These are phyloP conservation scores for Sphaerulina musiva DNA, from an alignment of 2,329 filamentous ascomycete genomes.

Conservation along the genomic window DNA sequence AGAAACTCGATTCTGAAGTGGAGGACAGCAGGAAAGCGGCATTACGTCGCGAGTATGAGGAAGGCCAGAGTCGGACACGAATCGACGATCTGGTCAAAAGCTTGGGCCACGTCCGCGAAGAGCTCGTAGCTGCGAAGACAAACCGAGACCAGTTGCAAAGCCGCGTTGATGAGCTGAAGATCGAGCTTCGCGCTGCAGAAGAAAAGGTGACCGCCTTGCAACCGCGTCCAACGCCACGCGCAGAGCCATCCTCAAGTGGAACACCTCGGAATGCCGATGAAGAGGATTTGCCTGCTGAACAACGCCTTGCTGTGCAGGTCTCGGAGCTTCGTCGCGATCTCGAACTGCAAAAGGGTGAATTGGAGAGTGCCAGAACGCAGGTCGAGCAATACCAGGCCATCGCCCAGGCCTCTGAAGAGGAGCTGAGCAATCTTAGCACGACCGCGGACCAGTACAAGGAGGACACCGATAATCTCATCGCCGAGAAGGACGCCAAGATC, in stretches of 20 bases:
- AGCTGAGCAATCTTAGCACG: constrained; percentile 68
- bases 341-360: constrained; percentile 69
- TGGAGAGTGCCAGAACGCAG: constrained; percentile 74
- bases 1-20: constrained; percentile 72
- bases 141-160: constrained; percentile 82
- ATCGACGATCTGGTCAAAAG: constrained; percentile 85
- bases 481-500: constrained; percentile 72
- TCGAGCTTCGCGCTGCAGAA: constrained; percentile 82
- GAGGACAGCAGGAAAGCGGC: constrained; percentile 79
- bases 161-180: constrained; percentile 78
- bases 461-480: constrained; percentile 69
- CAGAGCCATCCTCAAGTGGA: constrained; percentile 36
- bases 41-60: constrained; percentile 82
- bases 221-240: constrained; percentile 64
- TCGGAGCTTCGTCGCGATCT: constrained; percentile 82
- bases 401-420: constrained; percentile 80
- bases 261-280: constrained; percentile 46
- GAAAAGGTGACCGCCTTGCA: constrained; percentile 78
- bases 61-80: constrained; percentile 78
- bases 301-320: constrained; percentile 77
- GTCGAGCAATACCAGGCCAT: constrained; percentile 84
- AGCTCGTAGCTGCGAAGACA: constrained; percentile 79
- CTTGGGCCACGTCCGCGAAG: constrained; percentile 74
- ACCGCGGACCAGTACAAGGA: constrained; percentile 82
- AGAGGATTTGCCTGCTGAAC: constrained; percentile 57